Evolutionary conservation across 2,329 filamentous ascomycete genomes (phyloP).

Genomic region (Claviceps capensis): DNA sequence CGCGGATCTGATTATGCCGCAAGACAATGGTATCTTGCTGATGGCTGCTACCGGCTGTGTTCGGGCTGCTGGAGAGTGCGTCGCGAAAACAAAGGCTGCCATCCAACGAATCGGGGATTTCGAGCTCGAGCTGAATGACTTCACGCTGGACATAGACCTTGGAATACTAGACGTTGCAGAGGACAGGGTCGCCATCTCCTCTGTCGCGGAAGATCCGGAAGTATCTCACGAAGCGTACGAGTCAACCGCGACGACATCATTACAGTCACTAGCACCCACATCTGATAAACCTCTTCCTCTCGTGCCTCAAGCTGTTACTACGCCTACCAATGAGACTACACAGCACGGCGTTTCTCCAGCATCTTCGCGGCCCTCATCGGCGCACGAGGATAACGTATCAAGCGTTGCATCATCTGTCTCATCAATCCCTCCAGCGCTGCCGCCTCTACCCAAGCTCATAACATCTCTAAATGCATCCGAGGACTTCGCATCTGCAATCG

Average conservation of each 20-base stretch:
- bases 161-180: constrained; percentile 31
- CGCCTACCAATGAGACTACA: constrained; percentile 17
- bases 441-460: constrained; percentile 43
- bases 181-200: constrained; percentile 19
- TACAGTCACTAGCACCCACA: constrained; percentile 26
- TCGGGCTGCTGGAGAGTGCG: constrained; percentile 79
- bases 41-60: constrained; percentile 77
- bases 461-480: constrained; percentile 34
- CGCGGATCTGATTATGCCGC: constrained; percentile 67
- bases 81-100: constrained; percentile 70
- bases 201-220: constrained; percentile 22
- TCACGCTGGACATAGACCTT: constrained; percentile 41
- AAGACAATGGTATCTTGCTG: constrained; percentile 63
- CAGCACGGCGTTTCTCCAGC: constrained; percentile 20
- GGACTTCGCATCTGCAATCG: constrained; percentile 26
- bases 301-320: constrained; percentile 42
- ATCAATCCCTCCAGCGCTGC: constrained; percentile 33
- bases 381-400: constrained; percentile 26
- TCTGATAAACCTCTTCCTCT: constrained; percentile 57
- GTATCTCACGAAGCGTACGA: constrained; percentile 24
- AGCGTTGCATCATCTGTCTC: constrained; percentile 33
- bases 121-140: constrained; percentile 60
- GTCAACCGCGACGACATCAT: constrained; percentile 17
- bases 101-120: constrained; percentile 87
- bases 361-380: constrained; percentile 29